A percentile compares a stretch with the other conserved stretches of the same genome.
phyloP scores from a whole-genome alignment of 768 basidiomycete genomes.

The Kwoniella pini region DNA sequence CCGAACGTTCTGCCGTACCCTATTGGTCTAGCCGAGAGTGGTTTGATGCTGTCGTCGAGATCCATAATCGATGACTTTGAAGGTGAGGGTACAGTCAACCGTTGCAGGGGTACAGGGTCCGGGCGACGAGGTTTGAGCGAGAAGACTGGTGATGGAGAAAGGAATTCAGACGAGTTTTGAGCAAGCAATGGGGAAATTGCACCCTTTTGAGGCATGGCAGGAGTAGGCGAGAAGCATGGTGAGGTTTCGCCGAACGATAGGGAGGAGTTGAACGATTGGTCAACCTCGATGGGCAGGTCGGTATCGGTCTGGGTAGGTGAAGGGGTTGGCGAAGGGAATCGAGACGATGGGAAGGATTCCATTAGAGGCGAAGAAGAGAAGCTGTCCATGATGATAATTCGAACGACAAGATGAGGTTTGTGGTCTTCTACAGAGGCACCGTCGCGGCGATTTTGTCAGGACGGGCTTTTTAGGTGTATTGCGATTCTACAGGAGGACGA shows the following conservation, averaged over 20 bases:
- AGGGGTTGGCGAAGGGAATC: constrained; percentile 38
- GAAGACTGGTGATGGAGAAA: constrained; percentile 35
- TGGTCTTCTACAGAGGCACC: not conserved
- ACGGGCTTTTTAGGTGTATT: no score
- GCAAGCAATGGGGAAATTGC: constrained; percentile 12
- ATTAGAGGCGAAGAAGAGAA: constrained; percentile 46
- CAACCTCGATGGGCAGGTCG: constrained; percentile 47
- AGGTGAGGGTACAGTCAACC: constrained; percentile 11
- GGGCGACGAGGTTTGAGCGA: constrained; percentile 37
- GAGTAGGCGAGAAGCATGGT: constrained; percentile 24
- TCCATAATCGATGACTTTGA: constrained; percentile 7
- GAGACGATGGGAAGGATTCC: constrained; percentile 40
- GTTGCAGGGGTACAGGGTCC: constrained; percentile 45
- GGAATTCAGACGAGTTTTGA: constrained; percentile 6
- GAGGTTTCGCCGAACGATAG: constrained; percentile 36
- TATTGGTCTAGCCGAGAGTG: constrained; percentile 5
- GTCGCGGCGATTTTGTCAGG: not conserved
- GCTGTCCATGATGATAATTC: constrained; percentile 18
- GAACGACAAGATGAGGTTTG: not conserved
- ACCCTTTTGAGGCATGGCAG: constrained; percentile 9
- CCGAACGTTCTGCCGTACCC: constrained; percentile 36
- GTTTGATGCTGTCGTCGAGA: constrained; percentile 11
- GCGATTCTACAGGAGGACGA: no score
- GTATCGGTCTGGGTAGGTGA: constrained; percentile 47
- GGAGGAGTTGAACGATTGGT: constrained; percentile 52